phyloP scores from a whole-genome alignment of 768 basidiomycete genomes.

The Tephrocybe sp. region DNA sequence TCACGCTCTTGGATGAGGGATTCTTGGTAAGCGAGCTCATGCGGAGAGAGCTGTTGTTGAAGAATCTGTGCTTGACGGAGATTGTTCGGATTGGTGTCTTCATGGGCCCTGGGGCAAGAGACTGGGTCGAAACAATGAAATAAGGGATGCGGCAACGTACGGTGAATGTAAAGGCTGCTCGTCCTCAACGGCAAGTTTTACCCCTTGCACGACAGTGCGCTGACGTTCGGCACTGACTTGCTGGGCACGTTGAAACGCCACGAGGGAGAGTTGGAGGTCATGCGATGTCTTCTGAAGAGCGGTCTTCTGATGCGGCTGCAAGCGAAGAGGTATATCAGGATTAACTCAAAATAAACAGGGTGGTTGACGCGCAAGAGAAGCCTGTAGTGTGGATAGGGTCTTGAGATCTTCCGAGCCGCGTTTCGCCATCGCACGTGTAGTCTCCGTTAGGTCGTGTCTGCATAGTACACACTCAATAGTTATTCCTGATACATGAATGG shows the following conservation, averaged over 20 bases:
- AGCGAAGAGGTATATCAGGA: slow-evolving; percentile 1
- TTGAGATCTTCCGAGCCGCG: slow-evolving; percentile 92
- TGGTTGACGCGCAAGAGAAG: slow-evolving; percentile 46
- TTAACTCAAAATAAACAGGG: background rate
- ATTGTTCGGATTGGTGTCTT: slow-evolving; percentile 45
- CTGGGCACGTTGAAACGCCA: slow-evolving; percentile 91
- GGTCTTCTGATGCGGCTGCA: slow-evolving; percentile 77
- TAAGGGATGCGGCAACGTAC: slow-evolving; percentile 19
- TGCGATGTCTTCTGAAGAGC: slow-evolving; percentile 90
- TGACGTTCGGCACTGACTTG: slow-evolving; percentile 89
- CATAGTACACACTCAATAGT: background rate
- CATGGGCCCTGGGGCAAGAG: slow-evolving; percentile 24
- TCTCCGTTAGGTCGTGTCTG: slow-evolving; percentile 93
- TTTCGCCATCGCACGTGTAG: slow-evolving; percentile 94
- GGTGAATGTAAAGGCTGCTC: slow-evolving; percentile 38
- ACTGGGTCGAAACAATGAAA: background rate
- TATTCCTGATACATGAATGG: no score
- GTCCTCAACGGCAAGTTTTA: slow-evolving; percentile 83
- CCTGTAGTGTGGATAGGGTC: slow-evolving; percentile 73
- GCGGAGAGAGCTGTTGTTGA: slow-evolving; percentile 77
- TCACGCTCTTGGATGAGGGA: slow-evolving; percentile 94
- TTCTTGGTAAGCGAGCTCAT: slow-evolving; percentile 95
- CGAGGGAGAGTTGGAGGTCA: slow-evolving; percentile 87
- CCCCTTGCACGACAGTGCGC: slow-evolving; percentile 83
- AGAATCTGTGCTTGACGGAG: slow-evolving; percentile 71